phyloP scores from a whole-genome alignment of 352 stramenopile species.

The Globisporangium echinulatum region DNA sequence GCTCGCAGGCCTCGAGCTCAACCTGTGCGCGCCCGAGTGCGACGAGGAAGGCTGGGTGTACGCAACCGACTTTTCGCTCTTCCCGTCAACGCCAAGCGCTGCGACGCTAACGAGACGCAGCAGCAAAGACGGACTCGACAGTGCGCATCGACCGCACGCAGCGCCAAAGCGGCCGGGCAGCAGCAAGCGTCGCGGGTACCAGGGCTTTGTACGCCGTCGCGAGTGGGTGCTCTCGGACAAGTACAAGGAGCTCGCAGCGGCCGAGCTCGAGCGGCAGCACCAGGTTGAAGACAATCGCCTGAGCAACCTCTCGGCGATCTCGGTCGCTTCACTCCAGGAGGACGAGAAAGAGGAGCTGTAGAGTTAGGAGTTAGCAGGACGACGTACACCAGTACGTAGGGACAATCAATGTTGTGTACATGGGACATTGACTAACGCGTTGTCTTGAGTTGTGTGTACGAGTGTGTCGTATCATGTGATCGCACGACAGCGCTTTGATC shows the following conservation, averaged over 20 bases:
- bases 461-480: slow-evolving; percentile 9
- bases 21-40: slow-evolving; percentile 47
- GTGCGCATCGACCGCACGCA: slow-evolving; percentile 2
- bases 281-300: slow-evolving; percentile 16
- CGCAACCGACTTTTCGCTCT: slow-evolving; percentile 79
- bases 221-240: slow-evolving; percentile 65
- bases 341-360: slow-evolving; percentile 20
- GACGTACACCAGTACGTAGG: not conserved
- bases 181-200: slow-evolving; percentile 45
- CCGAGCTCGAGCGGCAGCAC: slow-evolving; percentile 15
- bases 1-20: slow-evolving; percentile 55
- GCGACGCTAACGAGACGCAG: slow-evolving; percentile 11
- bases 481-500: slow-evolving; percentile 9
- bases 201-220: slow-evolving; percentile 64
- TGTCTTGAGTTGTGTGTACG: too few relatives aligned
- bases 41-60: slow-evolving; percentile 84
- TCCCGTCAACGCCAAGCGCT: slow-evolving; percentile 35
- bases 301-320: slow-evolving; percentile 31
- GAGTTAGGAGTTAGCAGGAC: not conserved
- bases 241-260: slow-evolving; percentile 30
- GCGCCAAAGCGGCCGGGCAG: slow-evolving; percentile 25
- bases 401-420: slow-evolving; percentile 1
- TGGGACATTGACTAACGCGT: not conserved
- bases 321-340: slow-evolving; percentile 31
- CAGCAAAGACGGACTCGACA: slow-evolving; percentile 17